Conservation (phyloP, 352 stramenopile species). For the Pythium plurisporium region DNA sequence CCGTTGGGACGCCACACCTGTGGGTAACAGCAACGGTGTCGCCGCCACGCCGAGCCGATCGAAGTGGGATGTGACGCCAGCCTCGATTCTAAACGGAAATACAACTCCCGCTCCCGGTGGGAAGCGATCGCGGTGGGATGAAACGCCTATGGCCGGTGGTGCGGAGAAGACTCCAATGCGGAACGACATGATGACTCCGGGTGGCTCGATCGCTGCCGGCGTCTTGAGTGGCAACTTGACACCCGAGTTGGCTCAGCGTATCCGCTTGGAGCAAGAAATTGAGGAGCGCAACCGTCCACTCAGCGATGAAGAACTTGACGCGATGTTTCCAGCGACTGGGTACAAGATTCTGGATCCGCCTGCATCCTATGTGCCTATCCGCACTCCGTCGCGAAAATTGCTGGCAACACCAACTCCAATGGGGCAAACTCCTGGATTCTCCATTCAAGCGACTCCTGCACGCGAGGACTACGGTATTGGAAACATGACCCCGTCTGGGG, state of each 20-base stretch:
- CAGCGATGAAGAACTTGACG: conserved; percentile 96
- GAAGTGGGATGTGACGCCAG: conserved; percentile 94
- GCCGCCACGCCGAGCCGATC: conserved; percentile 25
- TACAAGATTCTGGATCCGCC: conserved; percentile 97
- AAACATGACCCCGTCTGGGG: conserved; percentile 56
- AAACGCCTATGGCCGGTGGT: conserved; percentile 83
- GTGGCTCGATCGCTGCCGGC: conserved; percentile 49
- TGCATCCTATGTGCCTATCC: conserved; percentile 93
- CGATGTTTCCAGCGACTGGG: conserved; percentile 92
- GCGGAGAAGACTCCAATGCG: conserved; percentile 51
- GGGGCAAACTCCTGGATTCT: conserved; percentile 89
- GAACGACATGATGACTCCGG: conserved; percentile 62
- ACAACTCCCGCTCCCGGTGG: conserved; percentile 49
- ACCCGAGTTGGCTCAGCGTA: conserved; percentile 89
- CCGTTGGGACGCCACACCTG: conserved; percentile 79
- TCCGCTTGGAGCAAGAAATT: conserved; percentile 96
- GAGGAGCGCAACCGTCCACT: conserved; percentile 95
- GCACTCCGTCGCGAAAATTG: conserved; percentile 93
- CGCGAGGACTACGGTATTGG: conserved; percentile 76
- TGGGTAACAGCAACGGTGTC: conserved; percentile 36
- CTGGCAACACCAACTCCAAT: conserved; percentile 95
- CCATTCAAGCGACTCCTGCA: conserved; percentile 75
- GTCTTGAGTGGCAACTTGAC: conserved; percentile 72
- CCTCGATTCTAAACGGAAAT: conserved; percentile 34
- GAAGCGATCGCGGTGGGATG: conserved; percentile 96